Evolutionary conservation across 2,329 filamentous ascomycete species (phyloP), one percentile per base, ranked within the genome.

Genomic region (Sarocladium oryzae): DNA sequence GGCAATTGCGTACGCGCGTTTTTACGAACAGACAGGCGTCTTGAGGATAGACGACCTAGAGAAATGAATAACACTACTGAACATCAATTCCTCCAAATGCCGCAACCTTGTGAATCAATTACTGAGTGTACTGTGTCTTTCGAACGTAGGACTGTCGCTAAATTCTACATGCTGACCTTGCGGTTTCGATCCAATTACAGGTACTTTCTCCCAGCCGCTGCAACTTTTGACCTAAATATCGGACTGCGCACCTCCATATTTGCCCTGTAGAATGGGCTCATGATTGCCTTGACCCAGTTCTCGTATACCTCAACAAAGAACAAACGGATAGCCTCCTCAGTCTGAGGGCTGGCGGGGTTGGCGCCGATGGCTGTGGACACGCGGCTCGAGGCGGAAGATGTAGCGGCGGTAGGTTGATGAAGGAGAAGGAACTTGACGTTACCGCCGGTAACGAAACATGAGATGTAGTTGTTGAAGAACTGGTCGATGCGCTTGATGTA

Each of bases 301-400:
- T 99, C 93, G 71, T 96, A 97, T 11, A 96, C 88, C 65, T 99
- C 93, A 15, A 80, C 78, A 73, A 99, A 96, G 73, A 97, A 99
- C 69, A 89, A 89, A 65, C 89, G 84, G 60, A 97, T 88, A 4
- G 93, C 92, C 72, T 99, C 93, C 71, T 99, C 93, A 4, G 92
- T 95, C 65, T 92, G 89, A 5, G 89, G 85, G 53, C 85, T 88
- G 2, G 85, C 92, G 0, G 92, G 92, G 67, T 96, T 96, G 58
- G 86, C 84, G 52, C 82, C 86, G 53, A 89, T 85, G 36, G 83
- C 83, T n/a, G 85, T 85, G 55, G 80, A 83, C 16, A 78, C 51
- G 32, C 54, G 50, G 18, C 37, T 43, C 9, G 73, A 72, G 38
- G 73, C 65, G 45, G 65, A 60, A 23, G 63, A 61, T 23, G 62